A percentile compares a stretch with the other conserved stretches of the same genome.
These are phyloP conservation scores for Alternaria arborescens DNA, from an alignment of 2,329 filamentous ascomycete species.

Conservation along the genomic window DNA sequence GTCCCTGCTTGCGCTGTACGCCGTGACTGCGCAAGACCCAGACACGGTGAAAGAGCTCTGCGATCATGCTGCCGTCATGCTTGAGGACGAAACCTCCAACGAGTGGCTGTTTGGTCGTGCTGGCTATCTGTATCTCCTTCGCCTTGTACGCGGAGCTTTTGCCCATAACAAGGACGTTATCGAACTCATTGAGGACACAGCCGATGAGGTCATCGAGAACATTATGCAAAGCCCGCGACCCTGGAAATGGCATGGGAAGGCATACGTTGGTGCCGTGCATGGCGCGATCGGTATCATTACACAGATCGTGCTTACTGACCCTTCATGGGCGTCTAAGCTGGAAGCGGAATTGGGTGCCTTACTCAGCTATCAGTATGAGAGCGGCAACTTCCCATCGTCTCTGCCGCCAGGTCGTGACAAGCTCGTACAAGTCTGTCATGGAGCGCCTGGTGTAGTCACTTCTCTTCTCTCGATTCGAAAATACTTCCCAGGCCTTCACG, in stretches of 20 bases:
- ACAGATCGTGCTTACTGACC: conserved; percentile 70
- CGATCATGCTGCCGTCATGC: conserved; percentile 59
- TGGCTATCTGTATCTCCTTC: conserved; percentile 72
- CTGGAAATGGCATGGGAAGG: conserved; percentile 72
- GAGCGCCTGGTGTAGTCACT: conserved; percentile 69
- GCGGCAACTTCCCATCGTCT: conserved; percentile 70
- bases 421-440: conserved; percentile 73
- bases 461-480: conserved; percentile 65
- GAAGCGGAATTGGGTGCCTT: conserved; percentile 63
- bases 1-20: conserved; percentile 59
- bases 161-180: conserved; percentile 59
- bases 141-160: conserved; percentile 68
- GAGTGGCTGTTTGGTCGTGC: conserved; percentile 74
- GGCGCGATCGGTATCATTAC: conserved; percentile 75
- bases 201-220: conserved; percentile 65
- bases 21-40: conserved; percentile 59
- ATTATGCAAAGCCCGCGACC: conserved; percentile 65
- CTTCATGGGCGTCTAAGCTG: conserved; percentile 63
- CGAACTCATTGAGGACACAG: conserved; percentile 62
- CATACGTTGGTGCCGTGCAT: conserved; percentile 72
- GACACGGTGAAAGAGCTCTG: conserved; percentile 61
- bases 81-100: conserved; percentile 60
- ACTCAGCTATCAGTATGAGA: conserved; percentile 66
- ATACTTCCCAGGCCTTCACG: conserved; percentile 64
- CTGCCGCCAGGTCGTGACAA: conserved; percentile 59